Evolutionary conservation across 2,329 filamentous ascomycete genomes (phyloP).

Genomic region (Lasiodiplodia gonubiensis): DNA sequence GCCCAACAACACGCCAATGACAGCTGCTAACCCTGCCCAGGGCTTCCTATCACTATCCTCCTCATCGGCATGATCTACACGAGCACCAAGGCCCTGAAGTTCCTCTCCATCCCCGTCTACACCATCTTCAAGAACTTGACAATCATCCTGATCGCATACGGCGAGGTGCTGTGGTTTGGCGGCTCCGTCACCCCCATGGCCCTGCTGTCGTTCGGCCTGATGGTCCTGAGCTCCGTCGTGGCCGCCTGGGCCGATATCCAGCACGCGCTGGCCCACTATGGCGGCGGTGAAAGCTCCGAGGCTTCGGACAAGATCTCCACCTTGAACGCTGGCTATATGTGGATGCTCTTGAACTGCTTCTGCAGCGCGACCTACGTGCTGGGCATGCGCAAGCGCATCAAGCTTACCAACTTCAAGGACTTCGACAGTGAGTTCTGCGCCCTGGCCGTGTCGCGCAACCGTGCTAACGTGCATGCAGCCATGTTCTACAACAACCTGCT

Average conservation of each 20-base stretch:
- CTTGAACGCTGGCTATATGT: constrained; percentile 91
- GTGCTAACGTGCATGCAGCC: constrained; percentile 59
- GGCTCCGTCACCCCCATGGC: constrained; percentile 86
- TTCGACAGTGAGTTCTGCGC: constrained; percentile 86
- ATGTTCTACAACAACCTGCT: constrained; percentile 99
- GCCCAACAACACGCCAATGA: neutral
- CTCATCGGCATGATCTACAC: constrained; percentile 99
- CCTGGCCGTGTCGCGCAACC: neutral
- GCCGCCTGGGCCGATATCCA: constrained; percentile 98
- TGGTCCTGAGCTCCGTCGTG: constrained; percentile 93
- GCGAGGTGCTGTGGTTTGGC: constrained; percentile 97
- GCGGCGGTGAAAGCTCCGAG: constrained; percentile 58
- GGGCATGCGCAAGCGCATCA: constrained; percentile 97
- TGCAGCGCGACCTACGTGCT: constrained; percentile 90
- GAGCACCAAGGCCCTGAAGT: constrained; percentile 92
- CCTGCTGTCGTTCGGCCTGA: constrained; percentile 91
- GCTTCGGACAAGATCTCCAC: constrained; percentile 81
- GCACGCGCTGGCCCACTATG: constrained; percentile 73
- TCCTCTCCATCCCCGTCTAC: constrained; percentile 95
- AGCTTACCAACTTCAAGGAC: constrained; percentile 99
- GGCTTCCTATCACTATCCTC: constrained; percentile 95
- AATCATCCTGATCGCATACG: constrained; percentile 97
- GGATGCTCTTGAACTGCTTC: constrained; percentile 97
- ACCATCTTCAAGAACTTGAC: constrained; percentile 99
- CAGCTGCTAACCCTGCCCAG: constrained; percentile 53